Evolutionary conservation across 305 asterid genomes (phyloP).

Genomic region (Plantago coronopus): DNA sequence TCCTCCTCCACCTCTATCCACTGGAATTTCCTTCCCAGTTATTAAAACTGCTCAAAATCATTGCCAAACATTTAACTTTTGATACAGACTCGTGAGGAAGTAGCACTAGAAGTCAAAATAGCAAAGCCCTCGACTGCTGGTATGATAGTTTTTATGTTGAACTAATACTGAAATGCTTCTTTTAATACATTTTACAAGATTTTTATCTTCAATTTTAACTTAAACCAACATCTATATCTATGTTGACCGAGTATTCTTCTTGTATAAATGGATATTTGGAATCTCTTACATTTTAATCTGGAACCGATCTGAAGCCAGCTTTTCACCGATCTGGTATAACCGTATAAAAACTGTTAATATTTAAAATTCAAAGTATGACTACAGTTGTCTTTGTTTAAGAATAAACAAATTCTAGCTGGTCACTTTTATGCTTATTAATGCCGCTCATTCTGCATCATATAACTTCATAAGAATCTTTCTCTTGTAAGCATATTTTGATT

Average conservation of each 20-base stretch:
- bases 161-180: slow-evolving; percentile 15
- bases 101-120: slow-evolving; percentile 53
- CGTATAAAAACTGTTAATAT: background rate
- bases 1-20: background rate
- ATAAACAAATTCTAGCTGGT: slow-evolving; percentile 10
- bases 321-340: too few species aligned
- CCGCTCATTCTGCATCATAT: too few species aligned
- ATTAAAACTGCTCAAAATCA: background rate
- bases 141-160: slow-evolving; percentile 25
- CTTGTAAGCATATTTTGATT: slow-evolving; percentile 12
- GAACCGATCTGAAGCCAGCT: too few species aligned
- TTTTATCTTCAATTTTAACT: too few species aligned
- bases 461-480: slow-evolving; percentile 1
- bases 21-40: background rate
- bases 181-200: background rate
- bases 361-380: slow-evolving; percentile 1
- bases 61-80: slow-evolving; percentile 18
- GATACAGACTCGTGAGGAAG: slow-evolving; percentile 45
- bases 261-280: too few species aligned
- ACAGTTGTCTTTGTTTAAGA: slow-evolving; percentile 5
- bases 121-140: slow-evolving; percentile 82
- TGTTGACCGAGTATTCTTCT: too few species aligned
- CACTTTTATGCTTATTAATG: background rate
- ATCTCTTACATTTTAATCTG: too few species aligned
- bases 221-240: too few species aligned